A percentile compares a stretch with the other conserved stretches of the same genome.
Evolutionary conservation across 2,329 filamentous ascomycete genomes (phyloP).

Genomic region (Calonectria hongkongensis): DNA sequence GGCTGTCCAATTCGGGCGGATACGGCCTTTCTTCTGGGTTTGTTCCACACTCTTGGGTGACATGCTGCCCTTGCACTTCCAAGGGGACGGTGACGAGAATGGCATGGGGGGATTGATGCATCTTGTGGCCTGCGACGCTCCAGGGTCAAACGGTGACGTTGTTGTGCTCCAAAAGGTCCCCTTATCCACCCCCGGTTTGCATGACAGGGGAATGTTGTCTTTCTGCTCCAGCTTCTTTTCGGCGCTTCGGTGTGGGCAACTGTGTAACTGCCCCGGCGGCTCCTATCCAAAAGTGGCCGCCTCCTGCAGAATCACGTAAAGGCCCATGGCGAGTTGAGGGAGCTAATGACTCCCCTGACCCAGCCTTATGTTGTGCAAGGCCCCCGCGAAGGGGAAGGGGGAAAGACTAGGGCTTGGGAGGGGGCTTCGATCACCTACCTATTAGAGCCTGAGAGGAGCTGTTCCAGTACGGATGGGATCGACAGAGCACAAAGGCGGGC

Average conservation of each 20-base stretch:
- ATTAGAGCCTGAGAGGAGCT: conserved; percentile 11
- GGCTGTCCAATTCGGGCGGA: conserved; percentile 21
- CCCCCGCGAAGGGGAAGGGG: conserved; percentile 17
- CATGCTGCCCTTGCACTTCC: conserved; percentile 18
- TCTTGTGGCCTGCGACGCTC: conserved; percentile 17
- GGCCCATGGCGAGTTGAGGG: conserved; percentile 28
- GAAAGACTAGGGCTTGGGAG: conserved; percentile 7
- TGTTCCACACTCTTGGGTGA: conserved; percentile 26
- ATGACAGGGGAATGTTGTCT: conserved; percentile 42
- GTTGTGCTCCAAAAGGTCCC: conserved; percentile 17
- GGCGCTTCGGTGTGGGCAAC: conserved; percentile 38
- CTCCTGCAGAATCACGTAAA: conserved; percentile 37
- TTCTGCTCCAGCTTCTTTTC: conserved; percentile 32
- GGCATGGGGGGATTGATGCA: conserved; percentile 19
- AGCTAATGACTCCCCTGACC: conserved; percentile 21
- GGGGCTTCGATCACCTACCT: conserved; percentile 20
- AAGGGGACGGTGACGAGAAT: conserved; percentile 22
- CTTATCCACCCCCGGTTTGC: conserved; percentile 21
- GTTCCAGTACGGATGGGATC: conserved; percentile 19
- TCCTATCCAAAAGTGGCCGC: conserved; percentile 44
- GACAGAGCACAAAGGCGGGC: conserved; percentile 10
- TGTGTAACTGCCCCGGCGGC: conserved; percentile 15
- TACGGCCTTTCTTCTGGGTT: conserved; percentile 22
- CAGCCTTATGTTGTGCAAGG: conserved; percentile 47
- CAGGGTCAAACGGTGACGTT: conserved; percentile 19